A percentile compares a stretch with the other conserved stretches of the same genome.
Conservation (phyloP, 2,329 filamentous ascomycete species). For the Colletotrichum simmondsii region DNA sequence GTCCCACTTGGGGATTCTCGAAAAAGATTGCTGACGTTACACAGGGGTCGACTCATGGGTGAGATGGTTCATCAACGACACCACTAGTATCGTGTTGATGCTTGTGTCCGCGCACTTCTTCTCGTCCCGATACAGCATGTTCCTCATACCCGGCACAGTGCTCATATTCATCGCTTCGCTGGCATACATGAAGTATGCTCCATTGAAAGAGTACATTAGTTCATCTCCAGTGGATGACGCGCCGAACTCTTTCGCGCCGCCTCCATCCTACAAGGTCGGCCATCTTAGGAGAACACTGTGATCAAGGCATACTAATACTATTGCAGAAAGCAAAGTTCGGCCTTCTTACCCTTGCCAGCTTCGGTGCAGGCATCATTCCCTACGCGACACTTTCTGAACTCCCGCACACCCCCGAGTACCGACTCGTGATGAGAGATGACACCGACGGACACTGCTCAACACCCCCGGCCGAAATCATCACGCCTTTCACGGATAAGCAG, state of each 20-base stretch:
- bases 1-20: background rate
- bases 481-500: constrained; percentile 18
- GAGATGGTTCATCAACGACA: constrained; percentile 44
- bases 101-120: constrained; percentile 41
- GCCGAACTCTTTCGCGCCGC: background rate
- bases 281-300: background rate
- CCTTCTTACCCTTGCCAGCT: constrained; percentile 16
- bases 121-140: constrained; percentile 36
- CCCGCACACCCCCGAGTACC: constrained; percentile 29
- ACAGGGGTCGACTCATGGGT: constrained; percentile 44
- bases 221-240: background rate
- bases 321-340: constrained; percentile 21
- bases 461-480: constrained; percentile 15
- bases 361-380: constrained; percentile 33
- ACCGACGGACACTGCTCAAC: constrained; percentile 13
- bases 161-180: constrained; percentile 43
- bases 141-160: constrained; percentile 41
- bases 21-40: background rate
- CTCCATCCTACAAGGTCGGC: background rate
- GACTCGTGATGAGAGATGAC: constrained; percentile 29
- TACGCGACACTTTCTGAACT: constrained; percentile 30
- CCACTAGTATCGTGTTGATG: constrained; percentile 42
- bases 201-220: constrained; percentile 30
- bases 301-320: background rate
- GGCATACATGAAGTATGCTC: constrained; percentile 41